Percentiles rank a stretch among this genome's conserved stretches.
Evolutionary conservation across 2,329 filamentous ascomycete species (phyloP).

Genomic region (Chrysoporthe deuterocubensis): DNA sequence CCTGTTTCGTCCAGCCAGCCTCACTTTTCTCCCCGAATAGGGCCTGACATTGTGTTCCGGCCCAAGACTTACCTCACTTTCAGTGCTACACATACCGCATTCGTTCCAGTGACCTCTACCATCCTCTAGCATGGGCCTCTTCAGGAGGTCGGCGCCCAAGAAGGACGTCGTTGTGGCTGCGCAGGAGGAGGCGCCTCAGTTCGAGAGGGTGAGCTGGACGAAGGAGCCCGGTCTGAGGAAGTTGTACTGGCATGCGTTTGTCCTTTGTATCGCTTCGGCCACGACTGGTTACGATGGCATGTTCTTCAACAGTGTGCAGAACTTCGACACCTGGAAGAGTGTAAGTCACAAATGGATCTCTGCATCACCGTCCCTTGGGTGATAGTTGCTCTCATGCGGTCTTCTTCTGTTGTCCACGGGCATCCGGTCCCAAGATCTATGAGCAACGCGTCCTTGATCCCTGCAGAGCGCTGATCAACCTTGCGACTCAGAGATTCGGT

Average conservation of each 20-base stretch:
- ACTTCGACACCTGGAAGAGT: slow-evolving; percentile 48
- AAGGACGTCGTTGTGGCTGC: slow-evolving; percentile 36
- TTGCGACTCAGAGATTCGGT: slow-evolving; percentile 46
- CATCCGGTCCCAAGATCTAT: not conserved
- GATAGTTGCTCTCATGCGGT: no score
- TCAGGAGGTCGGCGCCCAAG: slow-evolving; percentile 35
- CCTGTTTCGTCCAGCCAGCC: slow-evolving; percentile 1
- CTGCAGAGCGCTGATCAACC: not conserved
- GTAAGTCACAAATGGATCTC: slow-evolving; percentile 6
- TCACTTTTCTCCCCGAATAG: slow-evolving; percentile 4
- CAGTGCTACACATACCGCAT: slow-evolving; percentile 1
- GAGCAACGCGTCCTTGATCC: not conserved
- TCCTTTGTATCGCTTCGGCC: slow-evolving; percentile 58
- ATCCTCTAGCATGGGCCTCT: slow-evolving; percentile 34
- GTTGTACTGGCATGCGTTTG: slow-evolving; percentile 56
- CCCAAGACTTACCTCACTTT: slow-evolving; percentile 2
- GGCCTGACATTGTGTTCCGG: slow-evolving; percentile 12
- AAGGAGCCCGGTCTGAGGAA: slow-evolving; percentile 60
- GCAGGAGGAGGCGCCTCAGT: slow-evolving; percentile 53
- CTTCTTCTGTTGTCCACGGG: not conserved
- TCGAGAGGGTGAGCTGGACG: slow-evolving; percentile 56
- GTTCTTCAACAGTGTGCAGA: slow-evolving; percentile 50
- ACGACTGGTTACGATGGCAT: slow-evolving; percentile 61
- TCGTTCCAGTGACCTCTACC: not conserved
- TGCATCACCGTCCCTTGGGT: no score